Percentiles rank a stretch among this genome's conserved stretches.
These are phyloP conservation scores for Ophiostoma sp. DNA, from an alignment of 2,329 filamentous ascomycete genomes.

Conservation along the genomic window DNA sequence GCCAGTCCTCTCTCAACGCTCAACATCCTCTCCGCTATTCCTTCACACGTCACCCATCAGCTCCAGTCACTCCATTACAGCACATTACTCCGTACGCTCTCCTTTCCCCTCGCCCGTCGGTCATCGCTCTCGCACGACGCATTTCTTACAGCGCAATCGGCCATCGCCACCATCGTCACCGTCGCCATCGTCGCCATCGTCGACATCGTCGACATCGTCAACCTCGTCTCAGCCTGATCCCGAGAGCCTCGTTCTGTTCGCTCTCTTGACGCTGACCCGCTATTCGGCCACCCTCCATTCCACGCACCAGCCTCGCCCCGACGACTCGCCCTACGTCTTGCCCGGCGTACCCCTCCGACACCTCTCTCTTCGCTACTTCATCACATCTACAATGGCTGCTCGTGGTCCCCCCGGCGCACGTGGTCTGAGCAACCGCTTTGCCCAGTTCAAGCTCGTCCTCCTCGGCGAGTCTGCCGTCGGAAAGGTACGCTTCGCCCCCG, in stretches of 20 bases:
- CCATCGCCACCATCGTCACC: not conserved
- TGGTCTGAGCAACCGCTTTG: slow-evolving; percentile 76
- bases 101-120: not conserved
- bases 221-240: not conserved
- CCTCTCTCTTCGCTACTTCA: not conserved
- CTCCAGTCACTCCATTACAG: not conserved
- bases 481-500: slow-evolving; percentile 59
- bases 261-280: not conserved
- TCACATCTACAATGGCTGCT: slow-evolving; percentile 62
- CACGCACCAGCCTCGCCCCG: slow-evolving; percentile 5
- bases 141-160: slow-evolving; percentile 1
- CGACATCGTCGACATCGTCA: slow-evolving; percentile 2
- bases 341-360: not conserved
- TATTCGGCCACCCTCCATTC: not conserved
- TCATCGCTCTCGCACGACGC: not conserved
- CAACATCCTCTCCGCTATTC: too few relatives aligned
- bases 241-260: not conserved
- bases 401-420: slow-evolving; percentile 61
- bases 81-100: not conserved
- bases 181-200: not conserved
- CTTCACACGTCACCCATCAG: slow-evolving; percentile 2
- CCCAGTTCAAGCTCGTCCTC: slow-evolving; percentile 97
- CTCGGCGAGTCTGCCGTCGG: slow-evolving; percentile 97
- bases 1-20: not conserved
- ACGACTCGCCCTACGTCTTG: not conserved